A percentile compares a stretch with the other conserved stretches of the same genome.
phyloP scores from a whole-genome alignment of 768 basidiomycete genomes.

The Boletus subparvulus region DNA sequence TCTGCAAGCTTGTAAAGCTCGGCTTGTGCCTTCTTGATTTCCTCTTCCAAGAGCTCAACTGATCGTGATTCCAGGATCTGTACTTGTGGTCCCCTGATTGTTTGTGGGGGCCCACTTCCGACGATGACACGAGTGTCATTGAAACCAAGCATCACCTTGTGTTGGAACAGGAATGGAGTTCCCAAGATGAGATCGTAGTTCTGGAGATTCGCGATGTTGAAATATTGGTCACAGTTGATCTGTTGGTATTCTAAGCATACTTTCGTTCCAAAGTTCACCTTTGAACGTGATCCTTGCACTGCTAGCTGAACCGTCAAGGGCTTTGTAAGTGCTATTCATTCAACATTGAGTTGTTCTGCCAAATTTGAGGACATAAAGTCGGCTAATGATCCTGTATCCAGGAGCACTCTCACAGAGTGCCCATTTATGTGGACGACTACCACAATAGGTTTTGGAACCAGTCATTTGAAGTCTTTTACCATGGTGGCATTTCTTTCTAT shows the following conservation, averaged over 20 bases:
- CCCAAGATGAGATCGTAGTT: conserved; percentile 42
- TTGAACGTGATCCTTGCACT: conserved; percentile 29
- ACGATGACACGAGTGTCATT: conserved; percentile 20
- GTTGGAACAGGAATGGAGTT: conserved; percentile 39
- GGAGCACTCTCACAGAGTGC: conserved; percentile 6
- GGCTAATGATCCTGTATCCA: conserved; percentile 29
- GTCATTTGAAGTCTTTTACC: not conserved
- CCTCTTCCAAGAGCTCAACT: not conserved
- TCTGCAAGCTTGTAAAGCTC: not conserved
- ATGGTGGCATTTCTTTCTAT: not conserved
- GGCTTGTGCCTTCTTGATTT: not conserved
- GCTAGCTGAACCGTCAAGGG: conserved; percentile 31
- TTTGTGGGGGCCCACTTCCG: conserved; percentile 6
- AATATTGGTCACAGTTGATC: conserved; percentile 21
- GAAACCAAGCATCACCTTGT: conserved; percentile 29
- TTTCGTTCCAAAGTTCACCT: conserved; percentile 18
- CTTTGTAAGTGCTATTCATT: conserved; percentile 12
- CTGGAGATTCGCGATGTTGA: conserved; percentile 40
- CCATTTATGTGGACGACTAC: conserved; percentile 20
- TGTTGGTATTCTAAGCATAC: conserved; percentile 16
- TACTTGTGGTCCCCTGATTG: conserved; percentile 12
- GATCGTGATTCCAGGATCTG: not conserved
- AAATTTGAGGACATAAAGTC: conserved; percentile 35
- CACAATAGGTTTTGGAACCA: conserved; percentile 8
- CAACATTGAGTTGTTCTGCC: conserved; percentile 25